phyloP scores from a whole-genome alignment of 2,329 filamentous ascomycete species.

The Delphinella strobiligena region DNA sequence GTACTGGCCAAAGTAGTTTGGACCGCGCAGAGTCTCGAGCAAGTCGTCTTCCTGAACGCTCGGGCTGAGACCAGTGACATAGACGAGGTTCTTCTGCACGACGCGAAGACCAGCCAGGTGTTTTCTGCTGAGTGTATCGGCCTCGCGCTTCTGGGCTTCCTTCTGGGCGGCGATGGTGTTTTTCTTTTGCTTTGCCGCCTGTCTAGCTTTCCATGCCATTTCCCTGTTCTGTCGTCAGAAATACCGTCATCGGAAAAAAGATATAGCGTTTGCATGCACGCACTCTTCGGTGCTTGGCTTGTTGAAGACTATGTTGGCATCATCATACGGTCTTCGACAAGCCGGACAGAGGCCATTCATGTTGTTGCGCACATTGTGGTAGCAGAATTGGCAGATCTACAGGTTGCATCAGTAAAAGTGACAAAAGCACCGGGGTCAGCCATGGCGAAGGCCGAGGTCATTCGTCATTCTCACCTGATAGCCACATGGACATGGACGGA shows the following conservation, averaged over 20 bases:
- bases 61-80: constrained; percentile 88
- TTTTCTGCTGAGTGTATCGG: constrained; percentile 89
- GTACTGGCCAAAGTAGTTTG: constrained; percentile 95
- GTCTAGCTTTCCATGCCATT: constrained; percentile 55
- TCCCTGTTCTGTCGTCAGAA: constrained; percentile 7
- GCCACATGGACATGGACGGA: constrained; percentile 90
- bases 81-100: constrained; percentile 96
- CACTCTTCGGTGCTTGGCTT: constrained; percentile 92
- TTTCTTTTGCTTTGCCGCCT: constrained; percentile 77
- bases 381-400: constrained; percentile 98
- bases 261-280: constrained; percentile 24
- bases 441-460: constrained; percentile 17
- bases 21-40: constrained; percentile 76
- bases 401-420: too few species aligned
- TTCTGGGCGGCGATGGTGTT: constrained; percentile 83
- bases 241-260: neutral
- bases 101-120: constrained; percentile 91
- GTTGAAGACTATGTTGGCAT: constrained; percentile 95
- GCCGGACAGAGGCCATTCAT: constrained; percentile 97
- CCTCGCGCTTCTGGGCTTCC: constrained; percentile 90
- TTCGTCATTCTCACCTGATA: too few species aligned
- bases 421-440: constrained; percentile 2
- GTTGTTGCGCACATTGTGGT: constrained; percentile 97
- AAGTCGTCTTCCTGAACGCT: constrained; percentile 87
- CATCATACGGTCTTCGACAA: constrained; percentile 87